Base-by-base conservation (phyloP, 2,329 filamentous ascomycete genomes). In the Aspergillus carbonarius region DNA sequence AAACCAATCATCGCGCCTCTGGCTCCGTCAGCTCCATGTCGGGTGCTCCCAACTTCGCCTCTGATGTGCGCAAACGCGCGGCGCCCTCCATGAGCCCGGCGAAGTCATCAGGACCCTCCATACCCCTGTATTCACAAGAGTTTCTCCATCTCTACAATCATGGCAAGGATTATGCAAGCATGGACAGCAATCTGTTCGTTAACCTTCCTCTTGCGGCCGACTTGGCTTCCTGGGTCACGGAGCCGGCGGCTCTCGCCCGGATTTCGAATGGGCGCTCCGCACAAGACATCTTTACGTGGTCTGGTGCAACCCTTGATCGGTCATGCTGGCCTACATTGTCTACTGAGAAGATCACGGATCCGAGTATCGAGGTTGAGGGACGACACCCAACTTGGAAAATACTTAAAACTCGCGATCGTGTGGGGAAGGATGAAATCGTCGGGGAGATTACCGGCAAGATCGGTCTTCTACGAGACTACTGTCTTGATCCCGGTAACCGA, bases 361-460 rank as follows among this genome's bases (percentile, higher is more conserved):
- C 74, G 2, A 74, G 66, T 42, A 69, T 82, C 46, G 77, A 79
- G 20, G 75, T 79, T 48, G 78, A 85, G 55, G 86, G 85, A 5
- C 79, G 77, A 1, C 81, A 85, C 63, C 82, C 92, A 1, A 85
- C 85, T 17, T 95, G 90, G 88, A 88, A 89, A 66, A 72, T 77
- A 20, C 66, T 82, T 23, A 85, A 80, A 10, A 82, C 83, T 12
- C 78, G 81, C 56, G 77, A 81, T 42, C 72, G 75, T 42, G 79
- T 87, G 15, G 76, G 76, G 60, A 80, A 72, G 74, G 82, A 72
- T 74, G 73, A 81, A 17, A 84, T 85, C 58, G 83, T 89, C 54
- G 86, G 86, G 30, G 85, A 98, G 74, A 82, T 98, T 47, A 93
- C 92, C 66, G 90, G 90, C 23, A 84, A 88, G 65, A 86, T 93